Base-by-base conservation (phyloP, 2,329 filamentous ascomycete species). In the Fusarium nurragi region DNA sequence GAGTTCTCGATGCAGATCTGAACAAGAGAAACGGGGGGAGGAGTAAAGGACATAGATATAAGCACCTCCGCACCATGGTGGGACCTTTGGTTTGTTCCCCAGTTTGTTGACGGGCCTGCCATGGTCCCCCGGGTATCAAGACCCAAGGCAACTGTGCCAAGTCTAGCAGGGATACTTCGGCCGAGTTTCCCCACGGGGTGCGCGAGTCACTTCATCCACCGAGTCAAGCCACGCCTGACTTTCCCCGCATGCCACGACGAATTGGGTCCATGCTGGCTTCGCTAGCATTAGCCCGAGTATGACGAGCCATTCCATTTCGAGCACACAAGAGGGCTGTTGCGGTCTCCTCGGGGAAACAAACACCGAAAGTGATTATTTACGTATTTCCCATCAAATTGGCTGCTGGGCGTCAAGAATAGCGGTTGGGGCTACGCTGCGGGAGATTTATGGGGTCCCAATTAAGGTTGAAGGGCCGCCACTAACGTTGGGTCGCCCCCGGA, bases 111-210 rank as follows among this genome's bases (percentile, higher is more conserved):
- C n/a, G 32, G 26, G 16, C 30, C 34, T 40, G 25, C 37, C 47
- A 30, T 50, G 18, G 16, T 22, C 18, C 40, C 18, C 50, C 8
- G 36, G 16, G 40, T 25, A 55, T 52, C 40, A 16, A 14, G 8
- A 19, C 22, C 37, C 37, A 13, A 14, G 1, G 32, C 25, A 19
- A 37, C 16, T 14, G 25, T 39, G 38, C 30, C 25, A 30, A 49
- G 54, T 45, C 21, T 10, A 28, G 14, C 64, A 40, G 39, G 64
- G 64, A 51, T 63, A 25, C 50, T n/a, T 57, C 51, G 57, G 59
- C 46, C 26, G 59, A 41, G 48, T 43, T 64, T 64, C 61, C 60
- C 60, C 60, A 60, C 54, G 61, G 60, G 61, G 60, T 46, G 46
- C 64, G 49, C 57, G 52, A 55, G 65, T 60, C 49, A 61, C 46